Conservation (phyloP, 345 rosid genomes). For the Hibiscus mutabilis region DNA sequence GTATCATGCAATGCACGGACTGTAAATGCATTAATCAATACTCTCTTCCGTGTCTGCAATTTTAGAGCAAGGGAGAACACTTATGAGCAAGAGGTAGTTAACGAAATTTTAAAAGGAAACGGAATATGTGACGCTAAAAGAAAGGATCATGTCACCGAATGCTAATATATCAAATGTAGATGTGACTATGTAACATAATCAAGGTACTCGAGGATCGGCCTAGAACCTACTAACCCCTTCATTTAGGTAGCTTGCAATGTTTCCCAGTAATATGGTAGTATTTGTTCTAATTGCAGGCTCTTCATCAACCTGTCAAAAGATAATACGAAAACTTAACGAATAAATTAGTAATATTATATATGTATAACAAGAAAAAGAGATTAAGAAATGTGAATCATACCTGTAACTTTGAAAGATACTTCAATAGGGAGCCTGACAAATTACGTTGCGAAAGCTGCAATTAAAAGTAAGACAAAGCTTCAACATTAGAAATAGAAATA, state of each 20-base stretch:
- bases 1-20: slow-evolving; percentile 97
- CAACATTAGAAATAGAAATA: not conserved
- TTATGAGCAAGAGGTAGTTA: slow-evolving; percentile 9
- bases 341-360: not conserved
- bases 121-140: not conserved
- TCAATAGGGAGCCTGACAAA: slow-evolving; percentile 78
- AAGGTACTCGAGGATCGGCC: slow-evolving; percentile 5
- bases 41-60: slow-evolving; percentile 88
- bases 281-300: slow-evolving; percentile 97
- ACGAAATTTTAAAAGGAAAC: not conserved
- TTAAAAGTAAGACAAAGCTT: slow-evolving; percentile 12
- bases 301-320: slow-evolving; percentile 69
- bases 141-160: not conserved
- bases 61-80: slow-evolving; percentile 6
- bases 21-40: slow-evolving; percentile 93
- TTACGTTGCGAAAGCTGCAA: slow-evolving; percentile 97
- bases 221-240: slow-evolving; percentile 65
- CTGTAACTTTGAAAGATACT: slow-evolving; percentile 93
- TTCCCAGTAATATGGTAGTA: slow-evolving; percentile 95
- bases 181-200: slow-evolving; percentile 3
- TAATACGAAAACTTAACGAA: not conserved
- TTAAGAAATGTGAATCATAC: slow-evolving; percentile 28
- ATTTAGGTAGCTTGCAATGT: slow-evolving; percentile 78
- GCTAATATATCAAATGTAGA: not conserved
- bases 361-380: not conserved